A percentile compares a stretch with the other conserved stretches of the same genome.
Conservation (phyloP, 2,329 filamentous ascomycete genomes). For the Juglanconis oblonga region DNA sequence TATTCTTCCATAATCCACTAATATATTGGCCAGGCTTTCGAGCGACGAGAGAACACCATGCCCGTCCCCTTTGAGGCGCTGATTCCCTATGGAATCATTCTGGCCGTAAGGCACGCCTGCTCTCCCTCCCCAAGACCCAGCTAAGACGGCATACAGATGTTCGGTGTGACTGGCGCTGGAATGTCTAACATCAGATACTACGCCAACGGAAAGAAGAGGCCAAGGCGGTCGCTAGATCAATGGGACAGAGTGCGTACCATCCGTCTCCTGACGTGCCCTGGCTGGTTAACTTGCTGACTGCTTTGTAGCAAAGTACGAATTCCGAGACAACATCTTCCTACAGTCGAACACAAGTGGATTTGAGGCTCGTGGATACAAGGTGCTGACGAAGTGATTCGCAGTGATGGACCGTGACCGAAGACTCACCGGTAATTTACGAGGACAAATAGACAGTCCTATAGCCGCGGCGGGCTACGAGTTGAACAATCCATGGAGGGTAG, state of each 20-base stretch:
- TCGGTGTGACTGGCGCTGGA: slow-evolving; percentile 57
- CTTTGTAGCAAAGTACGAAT: slow-evolving; percentile 51
- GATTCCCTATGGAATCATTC: slow-evolving; percentile 63
- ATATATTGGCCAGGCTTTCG: slow-evolving; percentile 18
- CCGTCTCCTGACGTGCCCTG: slow-evolving; percentile 19
- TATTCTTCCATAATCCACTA: background rate
- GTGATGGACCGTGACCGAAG: slow-evolving; percentile 66
- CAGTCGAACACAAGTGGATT: background rate
- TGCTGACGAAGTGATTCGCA: slow-evolving; percentile 29
- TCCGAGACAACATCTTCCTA: background rate
- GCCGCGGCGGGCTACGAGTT: slow-evolving; percentile 60
- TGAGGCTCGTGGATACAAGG: background rate
- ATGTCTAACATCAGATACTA: slow-evolving; percentile 54
- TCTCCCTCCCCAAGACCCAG: slow-evolving; percentile 8
- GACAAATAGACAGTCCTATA: slow-evolving; percentile 52
- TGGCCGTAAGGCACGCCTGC: slow-evolving; percentile 46
- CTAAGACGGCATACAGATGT: slow-evolving; percentile 49
- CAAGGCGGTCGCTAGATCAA: slow-evolving; percentile 58
- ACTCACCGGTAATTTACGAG: slow-evolving; percentile 57
- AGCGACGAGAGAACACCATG: slow-evolving; percentile 40
- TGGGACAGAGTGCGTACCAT: slow-evolving; percentile 54
- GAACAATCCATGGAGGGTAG: slow-evolving; percentile 63
- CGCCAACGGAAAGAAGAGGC: slow-evolving; percentile 60
- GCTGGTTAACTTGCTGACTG: slow-evolving; percentile 1
- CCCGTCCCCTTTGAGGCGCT: slow-evolving; percentile 62